Base-by-base conservation (phyloP, 2,329 filamentous ascomycete species). In the Mycosphaerella sp. region DNA sequence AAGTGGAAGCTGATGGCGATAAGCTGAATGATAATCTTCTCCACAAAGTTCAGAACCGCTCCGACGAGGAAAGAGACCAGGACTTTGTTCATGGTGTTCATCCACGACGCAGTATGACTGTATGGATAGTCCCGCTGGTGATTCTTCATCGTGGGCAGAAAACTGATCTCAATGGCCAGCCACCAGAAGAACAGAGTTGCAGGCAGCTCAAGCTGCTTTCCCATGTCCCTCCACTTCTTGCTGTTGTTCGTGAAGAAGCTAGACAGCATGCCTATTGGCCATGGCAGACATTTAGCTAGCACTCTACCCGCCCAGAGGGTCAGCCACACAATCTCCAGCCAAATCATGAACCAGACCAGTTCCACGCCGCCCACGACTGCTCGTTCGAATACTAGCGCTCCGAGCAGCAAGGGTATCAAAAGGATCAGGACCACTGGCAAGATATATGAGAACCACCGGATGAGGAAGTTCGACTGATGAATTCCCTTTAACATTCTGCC, bases 211-310 rank as follows among this genome's bases (percentile, higher is more conserved):
- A 97, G 78, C 61, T 89, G 83, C 53, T 84, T 84, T 16, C 88
- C 89, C 66, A 96, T 82, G 62, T 95, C 90, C 63, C 83, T 84
- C 90, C 90, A 96, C 67, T 96, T 96, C 73, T 93, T 95, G 64
- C 82, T 79, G 60, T 87, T 91, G 66, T 89, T 93, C 13, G 90
- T 93, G 64, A 89, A 84, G 4, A 91, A 74, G 62, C 84, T 87
- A 4, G 88, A 83, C 13, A 86, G 52, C 1, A 85, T 61, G 1
- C 81, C 79, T 36, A 85, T 77, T 0, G 79, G 74, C 60, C 74
- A 79, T 1, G 84, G 84, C 8, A 87, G 73, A 47, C 73, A 75
- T 68, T 86, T 86, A 6, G 83, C 79, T 12, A 84, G 71, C 43
- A 86, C 77, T 70, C 55, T 54, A 28, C 80, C 85, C 16, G 85